Evolutionary conservation across 2,329 filamentous ascomycete species (phyloP), one percentile per base, ranked within the genome.

Genomic region (Pseudocercospora macadamiae): DNA sequence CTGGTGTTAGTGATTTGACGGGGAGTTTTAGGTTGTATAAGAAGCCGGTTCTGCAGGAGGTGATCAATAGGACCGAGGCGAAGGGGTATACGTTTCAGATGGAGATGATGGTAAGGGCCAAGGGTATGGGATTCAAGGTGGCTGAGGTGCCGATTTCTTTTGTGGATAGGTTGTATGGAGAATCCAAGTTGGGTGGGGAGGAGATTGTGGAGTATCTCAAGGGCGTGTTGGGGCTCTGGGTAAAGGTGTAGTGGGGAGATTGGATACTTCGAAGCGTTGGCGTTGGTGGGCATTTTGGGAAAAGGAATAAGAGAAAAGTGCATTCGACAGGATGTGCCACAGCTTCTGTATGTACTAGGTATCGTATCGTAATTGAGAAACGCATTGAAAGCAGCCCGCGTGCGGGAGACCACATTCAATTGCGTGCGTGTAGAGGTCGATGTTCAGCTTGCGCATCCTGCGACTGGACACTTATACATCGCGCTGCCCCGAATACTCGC

Each of bases 61-160:
- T 96, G 59, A 97, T 99, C 70, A 81, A 83, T 71, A 91, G 85
- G 77, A 97, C 92, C 7, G 89, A 97, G 82, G 95, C 91, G 74
- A 96, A 97, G 80, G 95, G 95, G 2, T 99, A 97, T 76, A 93
- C 90, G 37, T 99, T 99, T 83, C 95, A 99, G 86, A 99, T 99
- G 95, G 93, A 97, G 83, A 89, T 99, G 87, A 97, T 97, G 88
- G 93, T 97, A 7, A 84, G 93, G 62, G 95, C 95, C 30, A 97
- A 97, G 85, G 90, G 89, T 14, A 93, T 97, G 90, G 93, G 95
- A 1, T 96, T 86, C 80, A 90, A 88, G 34, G 93, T 99, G 28
- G 91, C 90, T 14, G 95, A 99, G 82, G 93, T 96, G 61, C 95
- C 95, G 10, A 99, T 99, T 67, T 90, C 86, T 21, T 99, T 99